A percentile compares a stretch with the other conserved stretches of the same genome.
phyloP scores from a whole-genome alignment of 352 stramenopile species.

The Phytopythium chamaehyphon region DNA sequence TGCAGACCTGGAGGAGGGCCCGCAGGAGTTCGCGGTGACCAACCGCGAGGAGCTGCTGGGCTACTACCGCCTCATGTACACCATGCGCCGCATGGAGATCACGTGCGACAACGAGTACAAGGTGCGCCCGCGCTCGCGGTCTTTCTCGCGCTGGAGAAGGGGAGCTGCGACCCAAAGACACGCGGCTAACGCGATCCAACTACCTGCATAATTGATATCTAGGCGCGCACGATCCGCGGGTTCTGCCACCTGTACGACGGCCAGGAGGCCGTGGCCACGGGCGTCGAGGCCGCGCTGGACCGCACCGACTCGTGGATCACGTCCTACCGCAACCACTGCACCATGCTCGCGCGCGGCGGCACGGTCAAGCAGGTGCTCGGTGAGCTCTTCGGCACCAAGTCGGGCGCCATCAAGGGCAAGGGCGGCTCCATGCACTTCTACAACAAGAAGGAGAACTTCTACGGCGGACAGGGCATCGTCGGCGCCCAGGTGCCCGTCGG shows the following conservation, averaged over 20 bases:
- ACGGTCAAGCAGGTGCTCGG: constrained; percentile 91
- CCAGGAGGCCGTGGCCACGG: constrained; percentile 98
- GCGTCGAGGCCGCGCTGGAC: constrained; percentile 94
- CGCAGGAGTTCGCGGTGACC: constrained; percentile 55
- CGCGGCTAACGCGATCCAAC: background rate
- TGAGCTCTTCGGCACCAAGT: constrained; percentile 95
- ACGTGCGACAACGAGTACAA: constrained; percentile 99
- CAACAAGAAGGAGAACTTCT: constrained; percentile 98
- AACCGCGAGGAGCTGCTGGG: constrained; percentile 96
- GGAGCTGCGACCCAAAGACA: background rate
- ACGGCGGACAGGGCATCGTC: constrained; percentile 98
- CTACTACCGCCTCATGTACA: constrained; percentile 99
- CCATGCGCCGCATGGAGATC: constrained; percentile 99
- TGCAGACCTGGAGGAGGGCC: constrained; percentile 67
- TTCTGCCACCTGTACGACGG: constrained; percentile 99
- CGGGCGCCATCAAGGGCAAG: constrained; percentile 93
- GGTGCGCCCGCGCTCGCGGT: constrained; percentile 24
- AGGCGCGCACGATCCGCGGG: constrained; percentile 94
- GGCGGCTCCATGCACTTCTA: constrained; percentile 99
- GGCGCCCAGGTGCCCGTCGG: constrained; percentile 98
- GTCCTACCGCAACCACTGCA: constrained; percentile 99
- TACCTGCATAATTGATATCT: background rate
- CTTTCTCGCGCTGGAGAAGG: background rate
- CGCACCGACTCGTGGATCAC: constrained; percentile 98
- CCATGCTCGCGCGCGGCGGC: constrained; percentile 93